phyloP scores from a whole-genome alignment of 305 asterid genomes.

The Andrographis paniculata region DNA sequence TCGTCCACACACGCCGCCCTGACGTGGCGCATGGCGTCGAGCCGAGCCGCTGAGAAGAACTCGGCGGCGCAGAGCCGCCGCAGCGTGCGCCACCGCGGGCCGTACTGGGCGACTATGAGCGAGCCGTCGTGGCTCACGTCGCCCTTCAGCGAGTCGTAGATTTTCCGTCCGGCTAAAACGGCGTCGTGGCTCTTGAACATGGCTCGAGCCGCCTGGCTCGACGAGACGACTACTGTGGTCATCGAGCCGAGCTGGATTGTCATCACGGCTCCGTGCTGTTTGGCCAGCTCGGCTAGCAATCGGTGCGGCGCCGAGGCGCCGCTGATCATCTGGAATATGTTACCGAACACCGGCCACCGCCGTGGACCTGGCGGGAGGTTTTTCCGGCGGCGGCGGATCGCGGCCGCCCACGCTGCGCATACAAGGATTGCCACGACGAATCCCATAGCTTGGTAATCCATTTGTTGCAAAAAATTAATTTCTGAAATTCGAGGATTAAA shows the following conservation, averaged over 20 bases:
- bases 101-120: conserved; percentile 62
- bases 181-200: conserved; percentile 61
- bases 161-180: conserved; percentile 50
- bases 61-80: conserved; percentile 48
- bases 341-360: conserved; percentile 61
- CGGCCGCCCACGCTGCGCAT: too few relatives aligned
- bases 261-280: conserved; percentile 52
- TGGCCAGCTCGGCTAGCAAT: conserved; percentile 39
- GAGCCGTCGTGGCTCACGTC: conserved; percentile 52
- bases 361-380: conserved; percentile 65
- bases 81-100: conserved; percentile 63
- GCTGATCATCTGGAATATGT: conserved; percentile 42
- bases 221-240: conserved; percentile 61
- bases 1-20: conserved; percentile 38
- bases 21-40: conserved; percentile 35
- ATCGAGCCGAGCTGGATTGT: conserved; percentile 57
- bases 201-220: conserved; percentile 51
- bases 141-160: conserved; percentile 64
- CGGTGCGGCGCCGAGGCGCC: conserved; percentile 35
- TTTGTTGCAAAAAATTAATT: too few relatives aligned
- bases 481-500: too few relatives aligned
- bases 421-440: too few relatives aligned
- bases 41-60: conserved; percentile 44
- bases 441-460: too few relatives aligned
- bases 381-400: too few relatives aligned